Base-by-base conservation (phyloP, 2,329 filamentous ascomycete genomes). In the Cytospora paraplurivora region DNA sequence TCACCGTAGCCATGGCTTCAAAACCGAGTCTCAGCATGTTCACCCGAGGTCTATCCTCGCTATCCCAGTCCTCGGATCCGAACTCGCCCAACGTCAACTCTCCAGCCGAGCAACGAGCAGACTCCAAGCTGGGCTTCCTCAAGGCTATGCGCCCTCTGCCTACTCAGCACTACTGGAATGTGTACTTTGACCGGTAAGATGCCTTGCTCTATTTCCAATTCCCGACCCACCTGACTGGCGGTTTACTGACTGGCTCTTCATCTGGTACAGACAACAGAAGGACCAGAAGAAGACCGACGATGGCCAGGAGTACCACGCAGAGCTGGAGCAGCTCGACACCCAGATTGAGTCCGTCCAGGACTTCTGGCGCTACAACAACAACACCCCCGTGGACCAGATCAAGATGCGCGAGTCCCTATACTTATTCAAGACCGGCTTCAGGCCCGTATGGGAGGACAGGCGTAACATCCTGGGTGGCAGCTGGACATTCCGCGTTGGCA, bases 401-500 rank as follows among this genome's bases (percentile, higher is more conserved):
- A 88, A 88, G 76, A 87, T 90, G 80, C 87, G 89, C 71, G 89
- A 93, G 77, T 89, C 87, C 53, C 84, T 93, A 68, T 91, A 93
- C 74, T 82, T 93, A 68, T 93, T 93, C 81, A 92, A 92, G 76
- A 82, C 86, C 67, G 90, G 90, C 41, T 91, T 92, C 76, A 85
- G 84, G 67, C 90, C 90, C 62, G 80, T 92, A 69, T 93, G 90
- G 90, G 90, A 93, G 77, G 94, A 98, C 74, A 86, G 91, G 49
- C 88, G 95, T 71, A 97, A 97, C 77, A 81, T 89, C 65, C 83
- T 88, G 66, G 94, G 94, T 59, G 94, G 94, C 56, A 90, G 90
- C 74, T 97, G 92, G 92, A 96, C 92, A 27, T 96, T 98, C 77
- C 88, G 93, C 57, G 89, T 97, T 52, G 88, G 89, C 67, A 97